Conservation (phyloP, 768 basidiomycete species). For the Russula brevipes region DNA sequence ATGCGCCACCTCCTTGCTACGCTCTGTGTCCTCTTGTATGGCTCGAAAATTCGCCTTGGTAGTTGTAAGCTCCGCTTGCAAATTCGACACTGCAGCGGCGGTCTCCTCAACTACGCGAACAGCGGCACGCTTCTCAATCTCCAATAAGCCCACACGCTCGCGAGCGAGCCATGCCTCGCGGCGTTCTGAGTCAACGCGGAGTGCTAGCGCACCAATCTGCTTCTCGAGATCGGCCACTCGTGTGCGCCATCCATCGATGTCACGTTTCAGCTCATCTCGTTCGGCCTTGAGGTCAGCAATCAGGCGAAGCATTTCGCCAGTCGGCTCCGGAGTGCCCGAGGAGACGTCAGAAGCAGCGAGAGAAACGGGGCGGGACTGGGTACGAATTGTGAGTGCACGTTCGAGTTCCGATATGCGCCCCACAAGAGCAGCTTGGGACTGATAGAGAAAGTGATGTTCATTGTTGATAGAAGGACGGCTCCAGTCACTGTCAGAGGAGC, state of each 20-base stretch:
- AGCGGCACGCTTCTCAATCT: slow-evolving; percentile 59
- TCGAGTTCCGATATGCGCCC: slow-evolving; percentile 80
- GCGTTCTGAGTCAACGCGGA: slow-evolving; percentile 70
- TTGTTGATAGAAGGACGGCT: slow-evolving; percentile 33
- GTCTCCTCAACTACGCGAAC: slow-evolving; percentile 39
- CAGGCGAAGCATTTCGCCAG: slow-evolving; percentile 72
- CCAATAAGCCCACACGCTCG: slow-evolving; percentile 59
- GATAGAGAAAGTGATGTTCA: slow-evolving; percentile 83
- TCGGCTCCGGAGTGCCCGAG: slow-evolving; percentile 44
- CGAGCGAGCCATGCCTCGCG: slow-evolving; percentile 82
- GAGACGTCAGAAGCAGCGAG: slow-evolving; percentile 46
- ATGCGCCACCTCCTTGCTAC: slow-evolving; percentile 15
- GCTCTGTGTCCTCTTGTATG: slow-evolving; percentile 32
- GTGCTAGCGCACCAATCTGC: slow-evolving; percentile 57
- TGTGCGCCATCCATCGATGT: slow-evolving; percentile 81
- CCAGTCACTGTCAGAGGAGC: slow-evolving; percentile 32
- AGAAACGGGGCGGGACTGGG: slow-evolving; percentile 39
- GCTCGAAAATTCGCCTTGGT: slow-evolving; percentile 38
- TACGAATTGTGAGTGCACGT: slow-evolving; percentile 50
- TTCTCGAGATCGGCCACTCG: slow-evolving; percentile 75
- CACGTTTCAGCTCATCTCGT: slow-evolving; percentile 81
- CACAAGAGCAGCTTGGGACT: slow-evolving; percentile 77
- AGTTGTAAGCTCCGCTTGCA: slow-evolving; percentile 31
- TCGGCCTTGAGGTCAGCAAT: slow-evolving; percentile 80
- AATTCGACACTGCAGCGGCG: slow-evolving; percentile 15